These are phyloP conservation scores for Zygoascus flipseniorum DNA, from an alignment of 805 yeast species.

Conservation along the genomic window DNA sequence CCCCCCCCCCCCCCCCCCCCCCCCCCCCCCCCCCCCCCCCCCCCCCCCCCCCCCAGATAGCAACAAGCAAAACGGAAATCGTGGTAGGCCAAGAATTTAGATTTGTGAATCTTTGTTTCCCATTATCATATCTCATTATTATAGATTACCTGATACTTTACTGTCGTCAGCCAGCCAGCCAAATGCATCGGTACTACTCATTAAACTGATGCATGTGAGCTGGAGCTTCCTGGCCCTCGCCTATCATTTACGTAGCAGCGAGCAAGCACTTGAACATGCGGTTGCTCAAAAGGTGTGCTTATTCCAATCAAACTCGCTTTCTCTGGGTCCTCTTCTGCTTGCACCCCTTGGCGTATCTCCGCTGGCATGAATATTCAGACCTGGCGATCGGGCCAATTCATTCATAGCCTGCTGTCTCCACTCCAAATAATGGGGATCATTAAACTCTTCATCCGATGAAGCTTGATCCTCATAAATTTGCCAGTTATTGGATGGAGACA, in stretches of 20 bases:
- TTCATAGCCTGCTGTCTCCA: constrained; percentile 14
- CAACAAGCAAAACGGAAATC: no score
- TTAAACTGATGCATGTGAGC: no score
- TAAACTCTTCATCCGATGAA: constrained; percentile 16
- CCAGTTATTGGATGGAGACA: constrained; percentile 14
- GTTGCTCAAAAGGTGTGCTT: constrained; percentile 17
- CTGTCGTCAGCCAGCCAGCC: no score
- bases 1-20: no score
- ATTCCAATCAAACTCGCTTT: constrained; percentile 23
- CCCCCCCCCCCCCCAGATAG: no score
- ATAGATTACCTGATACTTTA: background rate
- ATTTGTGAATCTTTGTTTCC: no score
- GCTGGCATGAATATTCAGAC: background rate
- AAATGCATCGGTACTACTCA: no score
- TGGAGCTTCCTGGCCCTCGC: no score
- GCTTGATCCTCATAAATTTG: constrained; percentile 8
- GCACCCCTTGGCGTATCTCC: background rate
- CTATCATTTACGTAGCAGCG: background rate
- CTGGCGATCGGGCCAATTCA: constrained; percentile 6
- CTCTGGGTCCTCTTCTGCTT: constrained; percentile 5
- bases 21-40: no score
- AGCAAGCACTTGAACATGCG: background rate
- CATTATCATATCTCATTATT: background rate
- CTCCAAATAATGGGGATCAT: constrained; percentile 7
- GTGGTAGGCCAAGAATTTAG: no score